Base-by-base conservation (phyloP, 345 rosid genomes). In the Citrus cavaleriei region DNA sequence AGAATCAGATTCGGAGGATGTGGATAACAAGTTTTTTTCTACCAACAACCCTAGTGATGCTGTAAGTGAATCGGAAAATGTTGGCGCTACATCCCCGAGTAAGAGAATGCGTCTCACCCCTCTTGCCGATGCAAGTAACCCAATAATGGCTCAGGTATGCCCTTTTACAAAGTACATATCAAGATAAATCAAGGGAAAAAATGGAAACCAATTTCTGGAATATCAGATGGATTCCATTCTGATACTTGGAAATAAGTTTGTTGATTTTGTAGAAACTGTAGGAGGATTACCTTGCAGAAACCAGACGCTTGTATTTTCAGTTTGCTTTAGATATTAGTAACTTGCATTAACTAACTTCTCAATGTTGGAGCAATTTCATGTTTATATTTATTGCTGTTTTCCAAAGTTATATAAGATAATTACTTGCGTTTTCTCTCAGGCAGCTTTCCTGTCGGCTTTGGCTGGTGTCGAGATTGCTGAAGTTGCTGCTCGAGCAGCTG, bases 121-220 rank as follows among this genome's bases (percentile, higher is more conserved):
- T 70, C 91, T 96, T 80, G 97, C 93, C 2, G 99, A 96, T 88
- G 92, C 98, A 21, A 96, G 98, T 86, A 96, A 96, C 85, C 99
- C 97, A n/a, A 90, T 96, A 46, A 96, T 96, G 98, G 93, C 94
- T 74, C 98, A 94, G 97, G 99, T 94, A 85, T 67, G 22, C 27
- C 24, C 14, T 72, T 74, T 38, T 61, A 32, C 19, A 30, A 6
- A 14, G 13, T 34, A 14, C 1, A 1, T 69, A 30, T 34, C 10
- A 5, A 51, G 18, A 28, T 34, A 28, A 24, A 55, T 51, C 1
- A 40, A 46, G 14, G 14, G 35, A 24, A 71, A 54, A 28, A 54
- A 10, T 57, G 4, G 19, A 42, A 74, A 18, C 7, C 21, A 38
- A 9, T 40, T 3, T 61, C 25, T 38, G 18, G n/a, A 59, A 60